Base-by-base conservation (phyloP, 164 flowering plant genomes). In the Chimonanthus praecox region DNA sequence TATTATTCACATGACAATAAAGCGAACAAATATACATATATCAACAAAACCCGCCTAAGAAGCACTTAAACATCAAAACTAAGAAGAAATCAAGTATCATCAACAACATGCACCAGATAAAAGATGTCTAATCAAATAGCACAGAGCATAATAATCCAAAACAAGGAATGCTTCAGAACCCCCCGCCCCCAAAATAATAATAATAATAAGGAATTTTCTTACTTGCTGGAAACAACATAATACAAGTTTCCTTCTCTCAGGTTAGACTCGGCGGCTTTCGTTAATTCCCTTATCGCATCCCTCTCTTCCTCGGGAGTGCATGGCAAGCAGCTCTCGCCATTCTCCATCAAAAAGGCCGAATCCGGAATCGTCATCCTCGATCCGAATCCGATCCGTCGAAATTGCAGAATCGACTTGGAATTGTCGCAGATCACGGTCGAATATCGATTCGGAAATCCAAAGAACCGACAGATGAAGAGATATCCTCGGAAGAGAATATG, bases 221-320 rank as follows among this genome's bases (percentile, higher is more conserved):
- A 92, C 97, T 88, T 84, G 77, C 76, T 81, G n/a, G 96, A 89
- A 47, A 95, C 47, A 11, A 93, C 84, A 70, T 80, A 95, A 73
- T 85, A 93, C 72, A 82, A 66, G 76, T 89, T 83, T 58, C 97
- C 99, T 77, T 87, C 92, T 67, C 83, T 87, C 79, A 85, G 77
- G 83, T 83, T 82, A 50, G 86, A 72, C 74, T 90, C 94, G 4
- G 96, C 86, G 60, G 77, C 71, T 5, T 71, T 62, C 0, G 61
- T 80, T 61, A 93, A 72, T 48, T 92, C 90, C 11, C 20, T 67
- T 4, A 91, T 79, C 66, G 87, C 82, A 77, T 81, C 82, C 49
- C 75, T 80, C 83, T 95, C 94, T 46, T 93, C 94, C 69, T 88
- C 88, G 0, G 99, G 97, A n/a, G 88, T 76, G 77, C 79, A 86